Evolutionary conservation across 2,329 filamentous ascomycete species (phyloP), one percentile per base, ranked within the genome.

Genomic region (Mariannaea sp.): DNA sequence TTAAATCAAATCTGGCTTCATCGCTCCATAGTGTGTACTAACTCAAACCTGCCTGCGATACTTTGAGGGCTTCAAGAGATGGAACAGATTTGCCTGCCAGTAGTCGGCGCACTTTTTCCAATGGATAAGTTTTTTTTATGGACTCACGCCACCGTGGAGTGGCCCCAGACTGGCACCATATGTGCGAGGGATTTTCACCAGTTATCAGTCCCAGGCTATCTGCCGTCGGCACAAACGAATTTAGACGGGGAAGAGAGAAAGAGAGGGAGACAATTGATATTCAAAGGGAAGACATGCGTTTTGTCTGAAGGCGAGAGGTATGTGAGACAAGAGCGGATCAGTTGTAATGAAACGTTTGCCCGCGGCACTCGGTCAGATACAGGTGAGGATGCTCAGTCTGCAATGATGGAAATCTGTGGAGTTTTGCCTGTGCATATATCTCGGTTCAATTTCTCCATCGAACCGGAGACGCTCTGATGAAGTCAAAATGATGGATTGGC

Each of bases 41-140:
- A n/a, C n/a, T n/a, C n/a, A n/a, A n/a, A n/a, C n/a, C n/a, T n/a
- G n/a, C n/a, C n/a, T n/a, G n/a, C n/a, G n/a, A n/a, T n/a, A n/a
- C n/a, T n/a, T n/a, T n/a, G n/a, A n/a, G n/a, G n/a, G n/a, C n/a
- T n/a, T n/a, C n/a, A n/a, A 48, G 53, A 39, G 47, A 39, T 30
- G 55, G n/a, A 39, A 55, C 58, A 64, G 56, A 65, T 64, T 8
- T 64, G 41, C 48, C 44, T 51, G 20, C 38, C 39, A 49, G 27
- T 29, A 41, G 27, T 22, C 36, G 24, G 33, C 45, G 17, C 51
- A 53, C 50, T 48, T 49, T 54, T 49, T 60, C 50, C 60, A 53
- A 17, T 43, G 30, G 42, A 58, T 58, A 50, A 55, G 43, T 33
- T 38, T 58, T 60, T n/a, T n/a, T n/a, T n/a, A n/a, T 59, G 60